These are phyloP conservation scores for Isochrysis galbana DNA, from an alignment of 78 protist species.

Conservation along the genomic window DNA sequence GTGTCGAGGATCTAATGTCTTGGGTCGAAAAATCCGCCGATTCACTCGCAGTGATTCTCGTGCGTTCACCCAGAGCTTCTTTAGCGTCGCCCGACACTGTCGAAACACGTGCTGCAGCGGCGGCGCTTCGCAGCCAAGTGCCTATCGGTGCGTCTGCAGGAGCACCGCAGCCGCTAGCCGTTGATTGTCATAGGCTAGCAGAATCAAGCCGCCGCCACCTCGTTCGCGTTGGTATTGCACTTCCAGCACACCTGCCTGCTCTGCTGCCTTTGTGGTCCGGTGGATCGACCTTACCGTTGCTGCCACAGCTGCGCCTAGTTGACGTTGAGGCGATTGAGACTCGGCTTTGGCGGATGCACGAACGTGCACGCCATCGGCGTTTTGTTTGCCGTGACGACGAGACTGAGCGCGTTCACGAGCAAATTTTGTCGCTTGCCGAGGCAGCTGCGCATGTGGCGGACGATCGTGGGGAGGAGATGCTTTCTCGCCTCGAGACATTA, in stretches of 20 bases:
- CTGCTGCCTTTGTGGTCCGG: neutral
- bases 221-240: neutral
- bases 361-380: too few relatives aligned
- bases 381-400: neutral
- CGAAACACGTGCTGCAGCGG: neutral
- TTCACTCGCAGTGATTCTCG: neutral
- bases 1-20: neutral
- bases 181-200: neutral
- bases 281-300: neutral
- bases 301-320: neutral
- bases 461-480: neutral
- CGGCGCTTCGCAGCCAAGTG: neutral
- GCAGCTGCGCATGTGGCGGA: neutral
- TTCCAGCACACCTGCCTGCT: neutral
- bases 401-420: neutral
- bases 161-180: neutral
- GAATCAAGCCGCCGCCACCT: neutral
- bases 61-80: neutral
- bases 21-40: neutral
- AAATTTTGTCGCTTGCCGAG: neutral
- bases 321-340: neutral
- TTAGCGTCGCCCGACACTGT: neutral
- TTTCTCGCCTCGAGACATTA: neutral
- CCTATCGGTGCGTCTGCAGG: neutral
- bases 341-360: neutral